Conservation (phyloP, 805 yeast species). For the Saturnispora kantuleensis region DNA sequence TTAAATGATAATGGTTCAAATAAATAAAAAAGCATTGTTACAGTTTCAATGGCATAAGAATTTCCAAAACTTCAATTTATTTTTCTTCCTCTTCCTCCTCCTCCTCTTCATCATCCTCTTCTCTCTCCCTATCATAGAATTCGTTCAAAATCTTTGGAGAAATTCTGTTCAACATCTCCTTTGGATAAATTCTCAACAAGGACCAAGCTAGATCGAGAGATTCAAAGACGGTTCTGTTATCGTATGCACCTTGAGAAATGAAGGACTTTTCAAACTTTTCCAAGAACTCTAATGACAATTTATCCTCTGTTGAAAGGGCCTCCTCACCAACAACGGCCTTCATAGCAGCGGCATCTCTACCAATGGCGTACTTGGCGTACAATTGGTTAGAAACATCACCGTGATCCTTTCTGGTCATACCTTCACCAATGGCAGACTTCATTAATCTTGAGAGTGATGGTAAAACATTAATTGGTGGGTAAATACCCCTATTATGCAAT, state of each 20-base stretch:
- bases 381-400: constrained; percentile 99
- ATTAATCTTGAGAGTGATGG: constrained; percentile 96
- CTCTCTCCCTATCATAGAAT: constrained; percentile 86
- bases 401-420: constrained; percentile 99
- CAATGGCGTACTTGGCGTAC: constrained; percentile 98
- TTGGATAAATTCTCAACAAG: constrained; percentile 94
- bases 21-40: neutral
- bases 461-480: constrained; percentile 97
- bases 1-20: too few species aligned
- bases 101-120: constrained; percentile 27
- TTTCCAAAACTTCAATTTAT: neutral
- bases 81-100: constrained; percentile 12
- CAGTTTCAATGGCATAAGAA: too few species aligned
- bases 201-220: constrained; percentile 98
- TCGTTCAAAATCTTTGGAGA: constrained; percentile 94
- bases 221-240: constrained; percentile 88
- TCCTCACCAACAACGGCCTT: constrained; percentile 99
- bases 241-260: constrained; percentile 94
- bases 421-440: constrained; percentile 99
- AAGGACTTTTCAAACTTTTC: constrained; percentile 97
- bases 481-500: constrained; percentile 90
- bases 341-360: constrained; percentile 99
- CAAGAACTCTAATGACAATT: constrained; percentile 91
- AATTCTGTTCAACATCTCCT: constrained; percentile 96
- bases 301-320: constrained; percentile 95